phyloP scores from a whole-genome alignment of 345 rosid genomes.

The Rhizophora apiculata region DNA sequence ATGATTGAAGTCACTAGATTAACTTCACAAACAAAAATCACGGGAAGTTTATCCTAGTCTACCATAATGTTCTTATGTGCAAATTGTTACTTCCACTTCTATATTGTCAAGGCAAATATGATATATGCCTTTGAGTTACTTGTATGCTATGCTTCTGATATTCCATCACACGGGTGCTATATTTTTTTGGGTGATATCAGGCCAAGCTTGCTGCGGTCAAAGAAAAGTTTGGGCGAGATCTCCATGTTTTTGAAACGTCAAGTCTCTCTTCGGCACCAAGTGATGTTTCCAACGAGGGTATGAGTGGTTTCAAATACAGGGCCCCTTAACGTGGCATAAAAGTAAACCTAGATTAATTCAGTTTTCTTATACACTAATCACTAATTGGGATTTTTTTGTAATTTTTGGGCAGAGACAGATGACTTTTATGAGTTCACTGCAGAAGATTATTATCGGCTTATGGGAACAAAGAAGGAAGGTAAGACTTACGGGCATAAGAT shows the following conservation, averaged over 20 bases:
- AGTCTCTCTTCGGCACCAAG: conserved; percentile 32
- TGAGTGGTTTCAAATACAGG: conserved; percentile 6
- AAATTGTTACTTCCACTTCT: no score
- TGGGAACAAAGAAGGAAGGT: conserved; percentile 67
- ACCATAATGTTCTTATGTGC: no score
- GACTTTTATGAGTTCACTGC: conserved; percentile 85
- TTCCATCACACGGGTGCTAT: background rate
- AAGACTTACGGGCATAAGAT: background rate
- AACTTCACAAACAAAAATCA: no score
- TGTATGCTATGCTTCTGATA: background rate
- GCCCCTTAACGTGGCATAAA: background rate
- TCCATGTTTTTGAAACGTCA: conserved; percentile 72
- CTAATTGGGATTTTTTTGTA: background rate
- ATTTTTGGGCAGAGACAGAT: conserved; percentile 58
- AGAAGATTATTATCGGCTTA: conserved; percentile 59
- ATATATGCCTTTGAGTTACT: background rate
- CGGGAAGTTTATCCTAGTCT: no score
- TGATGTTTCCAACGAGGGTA: conserved; percentile 47
- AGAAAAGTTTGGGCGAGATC: conserved; percentile 71
- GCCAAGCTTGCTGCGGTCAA: conserved; percentile 55
- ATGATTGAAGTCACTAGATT: no score
- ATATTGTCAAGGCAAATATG: background rate
- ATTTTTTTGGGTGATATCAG: conserved; percentile 30
- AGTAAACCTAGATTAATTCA: background rate
- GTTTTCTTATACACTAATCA: background rate